A percentile compares a stretch with the other conserved stretches of the same genome.
Evolutionary conservation across 495 filamentous ascomycete species (phyloP).

Genomic region (Annulohypoxylon stygium): DNA sequence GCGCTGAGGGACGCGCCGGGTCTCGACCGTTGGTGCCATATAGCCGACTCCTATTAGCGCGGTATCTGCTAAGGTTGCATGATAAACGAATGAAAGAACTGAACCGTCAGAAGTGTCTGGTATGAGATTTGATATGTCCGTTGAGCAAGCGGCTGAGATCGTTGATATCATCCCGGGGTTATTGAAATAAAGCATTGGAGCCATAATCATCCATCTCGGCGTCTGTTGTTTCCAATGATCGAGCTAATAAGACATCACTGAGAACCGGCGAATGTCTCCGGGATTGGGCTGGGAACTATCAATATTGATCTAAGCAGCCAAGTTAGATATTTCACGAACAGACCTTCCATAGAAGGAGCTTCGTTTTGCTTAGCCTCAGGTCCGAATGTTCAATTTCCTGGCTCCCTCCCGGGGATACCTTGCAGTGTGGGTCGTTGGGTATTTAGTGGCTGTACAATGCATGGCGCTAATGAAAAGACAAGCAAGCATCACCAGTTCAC

Average conservation of each 20-base stretch:
- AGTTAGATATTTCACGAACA: not conserved
- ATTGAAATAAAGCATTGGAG: not conserved
- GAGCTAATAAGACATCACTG: not conserved
- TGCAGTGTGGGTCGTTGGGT: slow-evolving; percentile 15
- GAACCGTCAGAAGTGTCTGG: not conserved
- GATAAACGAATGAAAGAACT: not conserved
- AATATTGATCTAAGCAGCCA: not conserved
- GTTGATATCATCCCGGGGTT: not conserved
- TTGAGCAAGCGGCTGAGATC: not conserved
- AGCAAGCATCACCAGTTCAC: slow-evolving; percentile 37
- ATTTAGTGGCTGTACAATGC: slow-evolving; percentile 26
- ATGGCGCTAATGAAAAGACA: slow-evolving; percentile 23
- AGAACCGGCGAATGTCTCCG: not conserved
- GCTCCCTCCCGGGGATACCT: slow-evolving; percentile 29
- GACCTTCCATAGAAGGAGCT: slow-evolving; percentile 4
- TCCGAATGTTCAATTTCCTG: not conserved
- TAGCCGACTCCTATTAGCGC: slow-evolving; percentile 9
- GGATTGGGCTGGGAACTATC: not conserved
- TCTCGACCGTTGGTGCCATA: not conserved
- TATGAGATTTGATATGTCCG: slow-evolving; percentile 2
- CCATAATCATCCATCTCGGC: not conserved
- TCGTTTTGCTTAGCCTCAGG: slow-evolving; percentile 6
- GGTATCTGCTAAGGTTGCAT: not conserved
- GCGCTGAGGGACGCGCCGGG: slow-evolving; percentile 13
- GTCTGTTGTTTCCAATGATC: not conserved